Evolutionary conservation across 1,139 yeast species (phyloP).

Genomic region (Debaryomycetaceae sp.): DNA sequence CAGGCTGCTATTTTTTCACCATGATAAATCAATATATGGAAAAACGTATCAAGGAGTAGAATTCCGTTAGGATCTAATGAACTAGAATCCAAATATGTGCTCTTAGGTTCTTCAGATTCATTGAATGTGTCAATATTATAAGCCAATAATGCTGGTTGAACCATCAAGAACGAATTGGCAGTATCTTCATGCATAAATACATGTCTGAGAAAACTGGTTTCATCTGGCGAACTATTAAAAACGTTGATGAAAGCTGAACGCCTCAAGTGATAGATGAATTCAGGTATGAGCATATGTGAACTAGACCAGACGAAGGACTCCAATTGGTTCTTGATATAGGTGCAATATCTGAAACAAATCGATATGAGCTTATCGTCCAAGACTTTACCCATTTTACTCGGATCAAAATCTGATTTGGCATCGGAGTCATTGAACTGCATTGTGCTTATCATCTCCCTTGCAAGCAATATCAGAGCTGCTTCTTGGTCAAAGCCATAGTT

Average conservation of each 20-base stretch:
- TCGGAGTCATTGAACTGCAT: constrained; percentile 28
- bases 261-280: constrained; percentile 68
- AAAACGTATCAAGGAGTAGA: constrained; percentile 86
- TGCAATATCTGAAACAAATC: constrained; percentile 84
- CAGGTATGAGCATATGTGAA: constrained; percentile 75
- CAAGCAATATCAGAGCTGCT: constrained; percentile 62
- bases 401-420: constrained; percentile 50
- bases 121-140: constrained; percentile 57
- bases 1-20: constrained; percentile 69
- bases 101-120: constrained; percentile 67
- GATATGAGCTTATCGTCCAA: constrained; percentile 82
- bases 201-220: constrained; percentile 68
- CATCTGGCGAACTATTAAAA: constrained; percentile 79
- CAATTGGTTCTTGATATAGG: constrained; percentile 74
- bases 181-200: constrained; percentile 70
- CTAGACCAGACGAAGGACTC: constrained; percentile 74
- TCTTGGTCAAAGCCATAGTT: constrained; percentile 62
- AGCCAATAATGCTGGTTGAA: constrained; percentile 84
- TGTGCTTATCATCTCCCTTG: constrained; percentile 51
- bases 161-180: constrained; percentile 91
- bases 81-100: constrained; percentile 91
- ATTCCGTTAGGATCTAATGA: constrained; percentile 68
- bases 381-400: constrained; percentile 77
- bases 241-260: constrained; percentile 68
- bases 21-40: constrained; percentile 74